These are phyloP conservation scores for Rhynchospora breviuscula DNA, from an alignment of 176 grass and related monocot species.

Conservation along the genomic window DNA sequence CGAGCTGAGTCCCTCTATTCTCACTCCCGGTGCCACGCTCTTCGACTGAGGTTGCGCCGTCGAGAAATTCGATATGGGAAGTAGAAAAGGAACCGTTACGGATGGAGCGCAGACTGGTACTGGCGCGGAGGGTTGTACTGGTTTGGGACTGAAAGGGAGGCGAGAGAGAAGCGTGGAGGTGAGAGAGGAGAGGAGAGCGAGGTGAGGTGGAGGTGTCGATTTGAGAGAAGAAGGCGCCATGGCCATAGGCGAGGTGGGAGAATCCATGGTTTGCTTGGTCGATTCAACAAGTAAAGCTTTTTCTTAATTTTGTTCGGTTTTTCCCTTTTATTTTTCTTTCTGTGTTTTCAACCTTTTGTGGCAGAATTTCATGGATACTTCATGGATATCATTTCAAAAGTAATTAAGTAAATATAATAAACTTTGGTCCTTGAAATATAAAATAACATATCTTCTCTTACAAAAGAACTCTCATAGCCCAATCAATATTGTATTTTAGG, in stretches of 20 bases:
- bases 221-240: neutral
- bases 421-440: neutral
- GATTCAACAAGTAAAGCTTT: neutral
- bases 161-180: slow-evolving; percentile 24
- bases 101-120: neutral
- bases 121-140: neutral
- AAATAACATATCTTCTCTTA: too few species aligned
- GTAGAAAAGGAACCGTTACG: slow-evolving; percentile 13
- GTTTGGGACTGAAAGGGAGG: slow-evolving; percentile 20
- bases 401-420: neutral
- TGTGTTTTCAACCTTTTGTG: neutral
- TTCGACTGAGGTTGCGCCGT: slow-evolving; percentile 19
- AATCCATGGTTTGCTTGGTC: slow-evolving; percentile 8
- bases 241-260: neutral
- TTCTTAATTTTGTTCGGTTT: neutral
- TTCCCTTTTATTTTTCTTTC: neutral
- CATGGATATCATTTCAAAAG: neutral
- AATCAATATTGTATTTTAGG: too few species aligned
- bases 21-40: slow-evolving; percentile 31
- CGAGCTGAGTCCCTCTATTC: slow-evolving; percentile 34
- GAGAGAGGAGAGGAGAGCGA: slow-evolving; percentile 23
- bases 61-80: slow-evolving; percentile 1
- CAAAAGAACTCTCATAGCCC: too few species aligned
- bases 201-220: neutral
- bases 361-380: neutral